A percentile compares a stretch with the other conserved stretches of the same genome.
phyloP scores from a whole-genome alignment of 31 red algal genomes.

The Endocladia muricata region DNA sequence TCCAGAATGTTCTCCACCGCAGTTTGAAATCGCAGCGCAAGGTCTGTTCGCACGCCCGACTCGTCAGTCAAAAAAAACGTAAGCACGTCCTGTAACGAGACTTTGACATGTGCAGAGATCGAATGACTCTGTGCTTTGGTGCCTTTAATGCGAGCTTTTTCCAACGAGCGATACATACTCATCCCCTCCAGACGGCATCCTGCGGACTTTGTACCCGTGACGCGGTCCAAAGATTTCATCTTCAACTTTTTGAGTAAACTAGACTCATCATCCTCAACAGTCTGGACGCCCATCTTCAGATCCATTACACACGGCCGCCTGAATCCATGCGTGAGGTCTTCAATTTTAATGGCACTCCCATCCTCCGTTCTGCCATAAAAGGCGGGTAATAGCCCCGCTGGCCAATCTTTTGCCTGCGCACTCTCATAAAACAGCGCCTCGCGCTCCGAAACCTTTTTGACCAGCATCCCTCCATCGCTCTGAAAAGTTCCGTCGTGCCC shows the following conservation, averaged over 20 bases:
- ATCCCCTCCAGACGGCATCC: conserved; percentile 56
- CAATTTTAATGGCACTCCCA: conserved; percentile 41
- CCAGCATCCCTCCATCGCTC: conserved; percentile 20
- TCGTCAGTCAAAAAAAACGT: conserved; percentile 74
- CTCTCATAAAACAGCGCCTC: conserved; percentile 55
- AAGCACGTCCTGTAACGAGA: conserved; percentile 54
- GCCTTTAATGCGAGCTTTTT: conserved; percentile 36
- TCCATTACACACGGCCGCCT: conserved; percentile 57
- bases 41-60: conserved; percentile 49
- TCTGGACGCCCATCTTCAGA: conserved; percentile 60
- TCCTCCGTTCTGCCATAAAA: conserved; percentile 29
- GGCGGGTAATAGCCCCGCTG: conserved; percentile 17
- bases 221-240: conserved; percentile 44
- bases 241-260: conserved; percentile 47
- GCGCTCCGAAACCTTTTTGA: conserved; percentile 39
- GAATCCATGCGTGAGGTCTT: conserved; percentile 41
- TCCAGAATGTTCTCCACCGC: conserved; percentile 34
- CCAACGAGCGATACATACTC: conserved; percentile 55
- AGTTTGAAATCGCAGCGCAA: conserved; percentile 59
- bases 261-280: conserved; percentile 38
- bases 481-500: conserved; percentile 55
- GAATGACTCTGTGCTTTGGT: conserved; percentile 51
- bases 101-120: conserved; percentile 24
- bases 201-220: conserved; percentile 35
- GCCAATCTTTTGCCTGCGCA: conserved; percentile 34